Conservation (phyloP, 1,139 yeast genomes). For the Meyerozyma guilliermondii region DNA sequence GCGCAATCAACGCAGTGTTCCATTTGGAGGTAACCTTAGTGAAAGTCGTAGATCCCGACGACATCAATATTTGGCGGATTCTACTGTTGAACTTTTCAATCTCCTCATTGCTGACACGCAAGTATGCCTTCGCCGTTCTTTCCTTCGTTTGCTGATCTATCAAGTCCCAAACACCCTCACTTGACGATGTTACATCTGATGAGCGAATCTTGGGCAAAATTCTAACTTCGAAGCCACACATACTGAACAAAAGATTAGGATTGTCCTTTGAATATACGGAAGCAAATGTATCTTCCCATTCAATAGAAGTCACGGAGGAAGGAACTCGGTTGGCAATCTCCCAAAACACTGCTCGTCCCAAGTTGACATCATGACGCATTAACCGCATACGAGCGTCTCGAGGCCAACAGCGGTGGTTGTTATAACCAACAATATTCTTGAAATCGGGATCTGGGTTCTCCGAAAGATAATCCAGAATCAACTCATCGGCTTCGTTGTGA, state of each 20-base stretch:
- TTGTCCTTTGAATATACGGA: slow-evolving; percentile 90
- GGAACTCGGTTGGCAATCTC: slow-evolving; percentile 82
- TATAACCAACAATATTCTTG: slow-evolving; percentile 82
- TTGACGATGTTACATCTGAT: slow-evolving; percentile 38
- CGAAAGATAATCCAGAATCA: slow-evolving; percentile 68
- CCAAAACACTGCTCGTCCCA: slow-evolving; percentile 93
- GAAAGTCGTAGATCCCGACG: slow-evolving; percentile 93
- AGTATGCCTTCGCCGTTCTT: slow-evolving; percentile 82
- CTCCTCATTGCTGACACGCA: slow-evolving; percentile 79
- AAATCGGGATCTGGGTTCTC: slow-evolving; percentile 93
- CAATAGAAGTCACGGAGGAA: slow-evolving; percentile 59
- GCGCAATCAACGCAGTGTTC: slow-evolving; percentile 87
- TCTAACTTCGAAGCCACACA: slow-evolving; percentile 95
- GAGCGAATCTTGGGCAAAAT: slow-evolving; percentile 71
- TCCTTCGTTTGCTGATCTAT: slow-evolving; percentile 69
- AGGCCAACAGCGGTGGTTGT: slow-evolving; percentile 93
- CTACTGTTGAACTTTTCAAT: slow-evolving; percentile 78
- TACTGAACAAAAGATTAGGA: slow-evolving; percentile 78
- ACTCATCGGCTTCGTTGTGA: slow-evolving; percentile 66
- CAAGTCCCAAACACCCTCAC: slow-evolving; percentile 92
- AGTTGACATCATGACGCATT: slow-evolving; percentile 85
- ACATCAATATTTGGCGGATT: slow-evolving; percentile 86
- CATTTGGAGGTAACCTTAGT: slow-evolving; percentile 93
- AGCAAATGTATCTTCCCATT: slow-evolving; percentile 79
- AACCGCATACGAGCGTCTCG: slow-evolving; percentile 85